phyloP scores from a whole-genome alignment of 495 filamentous ascomycete species.

The Delitschia confertaspora region DNA sequence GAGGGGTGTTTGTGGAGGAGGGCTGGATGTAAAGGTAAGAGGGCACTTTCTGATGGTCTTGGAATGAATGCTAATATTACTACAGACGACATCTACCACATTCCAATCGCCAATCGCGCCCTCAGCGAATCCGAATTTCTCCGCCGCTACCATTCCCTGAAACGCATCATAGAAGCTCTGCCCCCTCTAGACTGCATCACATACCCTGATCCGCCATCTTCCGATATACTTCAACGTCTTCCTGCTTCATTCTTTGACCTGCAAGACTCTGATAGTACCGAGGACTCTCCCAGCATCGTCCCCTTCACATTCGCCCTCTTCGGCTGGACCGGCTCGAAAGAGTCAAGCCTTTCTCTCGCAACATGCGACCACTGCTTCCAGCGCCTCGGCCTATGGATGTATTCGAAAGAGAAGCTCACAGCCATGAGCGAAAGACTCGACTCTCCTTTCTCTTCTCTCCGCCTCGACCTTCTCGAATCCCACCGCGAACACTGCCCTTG shows the following conservation, averaged over 20 bases:
- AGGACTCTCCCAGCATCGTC: conserved; percentile 39
- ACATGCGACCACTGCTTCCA: conserved; percentile 79
- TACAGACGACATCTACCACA: conserved; percentile 36
- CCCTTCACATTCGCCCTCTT: conserved; percentile 72
- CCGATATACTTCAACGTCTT: conserved; percentile 6
- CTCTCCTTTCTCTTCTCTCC: conserved; percentile 33
- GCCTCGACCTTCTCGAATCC: conserved; percentile 30
- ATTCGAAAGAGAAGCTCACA: conserved; percentile 33
- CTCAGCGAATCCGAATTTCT: conserved; percentile 30
- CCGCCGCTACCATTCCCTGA: conserved; percentile 29
- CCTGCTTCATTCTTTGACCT: conserved; percentile 15
- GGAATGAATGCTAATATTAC: background rate
- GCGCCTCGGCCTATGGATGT: conserved; percentile 89
- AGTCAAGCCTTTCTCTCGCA: conserved; percentile 56
- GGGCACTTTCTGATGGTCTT: background rate
- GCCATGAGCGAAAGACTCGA: conserved; percentile 30
- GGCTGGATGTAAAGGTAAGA: conserved; percentile 71
- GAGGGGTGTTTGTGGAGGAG: conserved; percentile 79
- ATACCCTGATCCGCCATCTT: conserved; percentile 10
- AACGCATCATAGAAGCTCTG: conserved; percentile 17
- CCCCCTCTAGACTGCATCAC: conserved; percentile 15
- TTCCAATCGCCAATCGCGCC: conserved; percentile 29
- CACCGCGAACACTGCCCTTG: conserved; percentile 40
- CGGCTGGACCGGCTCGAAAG: conserved; percentile 70
- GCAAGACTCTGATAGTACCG: conserved; percentile 13